These are phyloP conservation scores for Reticulascus tulasneorum DNA, from an alignment of 2,329 filamentous ascomycete species.

Conservation along the genomic window DNA sequence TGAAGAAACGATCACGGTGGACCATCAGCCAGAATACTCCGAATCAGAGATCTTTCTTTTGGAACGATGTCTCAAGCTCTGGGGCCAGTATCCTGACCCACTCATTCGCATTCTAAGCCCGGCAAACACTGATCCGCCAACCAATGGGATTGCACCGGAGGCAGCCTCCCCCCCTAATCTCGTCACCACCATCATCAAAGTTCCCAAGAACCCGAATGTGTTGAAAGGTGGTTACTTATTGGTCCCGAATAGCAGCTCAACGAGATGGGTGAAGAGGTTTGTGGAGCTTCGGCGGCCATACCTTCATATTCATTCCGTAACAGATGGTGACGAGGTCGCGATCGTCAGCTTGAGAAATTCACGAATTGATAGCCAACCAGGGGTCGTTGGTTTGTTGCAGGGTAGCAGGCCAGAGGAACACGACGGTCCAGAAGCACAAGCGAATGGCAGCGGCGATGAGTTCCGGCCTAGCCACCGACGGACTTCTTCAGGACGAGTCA, in stretches of 20 bases:
- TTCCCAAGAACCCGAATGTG: slow-evolving; percentile 75
- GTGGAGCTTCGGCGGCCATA: slow-evolving; percentile 90
- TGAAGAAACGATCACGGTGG: slow-evolving; percentile 17
- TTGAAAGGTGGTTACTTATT: slow-evolving; percentile 87
- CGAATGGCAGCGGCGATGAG: slow-evolving; percentile 28
- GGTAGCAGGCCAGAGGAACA: slow-evolving; percentile 40
- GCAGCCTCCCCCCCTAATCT: slow-evolving; percentile 57
- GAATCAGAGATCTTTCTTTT: slow-evolving; percentile 45
- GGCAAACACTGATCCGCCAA: slow-evolving; percentile 64
- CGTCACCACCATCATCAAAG: slow-evolving; percentile 69
- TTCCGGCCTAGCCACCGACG: slow-evolving; percentile 45
- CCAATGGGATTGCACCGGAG: slow-evolving; percentile 52
- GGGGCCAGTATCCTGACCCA: slow-evolving; percentile 58
- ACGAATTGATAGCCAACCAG: slow-evolving; percentile 87
- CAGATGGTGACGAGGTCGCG: slow-evolving; percentile 84
- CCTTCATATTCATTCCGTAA: slow-evolving; percentile 80
- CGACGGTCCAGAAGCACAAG: slow-evolving; percentile 24
- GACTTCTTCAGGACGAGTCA: slow-evolving; percentile 47
- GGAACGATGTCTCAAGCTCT: slow-evolving; percentile 58
- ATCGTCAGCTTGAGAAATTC: slow-evolving; percentile 86
- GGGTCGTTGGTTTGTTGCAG: slow-evolving; percentile 74
- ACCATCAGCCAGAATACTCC: slow-evolving; percentile 31
- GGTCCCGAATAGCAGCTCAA: slow-evolving; percentile 75
- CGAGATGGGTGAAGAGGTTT: slow-evolving; percentile 86
- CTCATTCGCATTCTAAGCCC: slow-evolving; percentile 52